A percentile compares a stretch with the other conserved stretches of the same genome.
Evolutionary conservation across 495 filamentous ascomycete genomes (phyloP).

Genomic region (Elaphomyces granulatus): DNA sequence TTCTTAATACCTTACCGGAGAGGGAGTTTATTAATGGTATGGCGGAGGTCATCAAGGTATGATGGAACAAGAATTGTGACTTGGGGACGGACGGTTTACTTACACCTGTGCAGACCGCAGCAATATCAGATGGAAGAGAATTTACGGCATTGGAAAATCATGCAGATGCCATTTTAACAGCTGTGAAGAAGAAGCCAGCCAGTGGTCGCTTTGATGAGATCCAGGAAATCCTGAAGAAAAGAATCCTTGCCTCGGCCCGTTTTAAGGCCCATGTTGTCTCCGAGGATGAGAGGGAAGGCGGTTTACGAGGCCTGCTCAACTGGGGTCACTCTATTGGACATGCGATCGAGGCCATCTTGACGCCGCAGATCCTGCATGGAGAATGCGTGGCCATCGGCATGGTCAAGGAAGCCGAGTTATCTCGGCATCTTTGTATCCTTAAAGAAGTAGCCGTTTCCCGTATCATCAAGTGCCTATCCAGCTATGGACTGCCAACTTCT

Average conservation of each 20-base stretch:
- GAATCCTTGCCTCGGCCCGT: conserved; percentile 74
- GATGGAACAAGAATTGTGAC: no score
- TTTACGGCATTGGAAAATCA: conserved; percentile 76
- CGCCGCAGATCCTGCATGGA: conserved; percentile 88
- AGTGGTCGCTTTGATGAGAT: conserved; percentile 51
- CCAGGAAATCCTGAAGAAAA: conserved; percentile 62
- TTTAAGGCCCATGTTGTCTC: conserved; percentile 93
- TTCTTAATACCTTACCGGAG: conserved; percentile 80
- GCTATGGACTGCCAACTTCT: conserved; percentile 81
- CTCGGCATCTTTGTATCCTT: conserved; percentile 78
- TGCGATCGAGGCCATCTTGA: conserved; percentile 88
- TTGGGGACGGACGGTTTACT: conserved; percentile 7
- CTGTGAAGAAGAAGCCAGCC: conserved; percentile 43
- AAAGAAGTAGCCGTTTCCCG: conserved; percentile 78
- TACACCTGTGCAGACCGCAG: conserved; percentile 46
- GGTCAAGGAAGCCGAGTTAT: conserved; percentile 93
- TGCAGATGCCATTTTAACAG: conserved; percentile 56
- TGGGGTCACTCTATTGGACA: conserved; percentile 98
- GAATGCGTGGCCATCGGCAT: conserved; percentile 95
- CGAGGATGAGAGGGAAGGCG: conserved; percentile 85
- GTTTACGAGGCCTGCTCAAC: conserved; percentile 86
- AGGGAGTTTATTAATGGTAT: conserved; percentile 97
- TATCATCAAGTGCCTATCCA: conserved; percentile 81
- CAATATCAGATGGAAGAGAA: conserved; percentile 83
- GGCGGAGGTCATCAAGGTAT: conserved; percentile 85